These are phyloP conservation scores for Fusarium sp. DNA, from an alignment of 2,329 filamentous ascomycete species.

Conservation along the genomic window DNA sequence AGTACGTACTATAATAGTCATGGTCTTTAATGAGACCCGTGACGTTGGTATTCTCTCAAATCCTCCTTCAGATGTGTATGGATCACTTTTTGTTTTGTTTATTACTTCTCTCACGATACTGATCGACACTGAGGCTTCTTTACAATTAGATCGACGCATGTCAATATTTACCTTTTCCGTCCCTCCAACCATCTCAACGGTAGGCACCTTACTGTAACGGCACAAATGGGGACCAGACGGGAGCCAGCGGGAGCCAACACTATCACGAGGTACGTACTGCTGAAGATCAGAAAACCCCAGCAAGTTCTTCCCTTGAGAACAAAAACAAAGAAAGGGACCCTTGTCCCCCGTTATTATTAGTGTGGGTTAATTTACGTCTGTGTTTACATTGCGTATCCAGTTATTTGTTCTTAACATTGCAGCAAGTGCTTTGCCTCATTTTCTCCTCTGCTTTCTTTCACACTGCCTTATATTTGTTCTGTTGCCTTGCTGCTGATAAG, in stretches of 20 bases:
- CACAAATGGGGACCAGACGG: constrained; percentile 20
- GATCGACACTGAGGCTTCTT: not conserved
- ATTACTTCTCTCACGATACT: not conserved
- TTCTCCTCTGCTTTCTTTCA: not conserved
- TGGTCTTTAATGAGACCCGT: constrained; percentile 7
- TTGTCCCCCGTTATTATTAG: not conserved
- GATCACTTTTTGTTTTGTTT: not conserved
- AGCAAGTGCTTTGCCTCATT: constrained; percentile 1
- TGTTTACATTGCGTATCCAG: constrained; percentile 18
- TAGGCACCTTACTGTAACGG: constrained; percentile 14
- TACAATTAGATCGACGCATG: not conserved
- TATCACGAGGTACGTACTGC: constrained; percentile 2
- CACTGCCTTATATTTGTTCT: not conserved
- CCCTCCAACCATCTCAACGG: constrained; percentile 20
- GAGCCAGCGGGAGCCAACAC: constrained; percentile 27
- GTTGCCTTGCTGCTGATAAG: not conserved
- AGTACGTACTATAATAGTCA: constrained; percentile 1
- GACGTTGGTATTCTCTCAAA: not conserved
- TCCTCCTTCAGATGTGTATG: not conserved
- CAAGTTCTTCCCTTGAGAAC: constrained; percentile 13
- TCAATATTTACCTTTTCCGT: constrained; percentile 4
- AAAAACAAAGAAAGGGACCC: constrained; percentile 8
- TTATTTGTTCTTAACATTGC: not conserved
- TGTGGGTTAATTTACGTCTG: not conserved
- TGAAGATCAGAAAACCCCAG: constrained; percentile 14